These are phyloP conservation scores for Oemleria cerasiformis DNA, from an alignment of 306 rosid genomes.

Conservation along the genomic window DNA sequence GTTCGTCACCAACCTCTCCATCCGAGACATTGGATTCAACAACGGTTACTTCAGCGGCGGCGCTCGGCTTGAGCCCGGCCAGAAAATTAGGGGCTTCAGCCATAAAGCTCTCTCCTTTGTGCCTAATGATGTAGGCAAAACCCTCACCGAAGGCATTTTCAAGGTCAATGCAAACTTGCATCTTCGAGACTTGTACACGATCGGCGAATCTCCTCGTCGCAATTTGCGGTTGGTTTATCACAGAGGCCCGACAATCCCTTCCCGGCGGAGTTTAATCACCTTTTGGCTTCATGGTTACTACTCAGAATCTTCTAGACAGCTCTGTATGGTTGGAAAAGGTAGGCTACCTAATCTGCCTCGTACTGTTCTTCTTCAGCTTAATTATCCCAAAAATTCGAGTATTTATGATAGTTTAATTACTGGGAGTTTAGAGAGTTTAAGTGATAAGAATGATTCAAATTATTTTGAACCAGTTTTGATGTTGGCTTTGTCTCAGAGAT, in stretches of 20 bases:
- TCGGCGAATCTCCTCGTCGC: slow-evolving; percentile 15
- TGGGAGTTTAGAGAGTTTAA: slow-evolving; percentile 67
- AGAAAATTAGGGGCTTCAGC: background rate
- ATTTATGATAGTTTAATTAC: slow-evolving; percentile 48
- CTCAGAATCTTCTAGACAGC: slow-evolving; percentile 60
- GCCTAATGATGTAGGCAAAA: slow-evolving; percentile 21
- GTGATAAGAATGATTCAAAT: slow-evolving; percentile 26
- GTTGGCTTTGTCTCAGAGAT: slow-evolving; percentile 46
- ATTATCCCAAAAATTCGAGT: slow-evolving; percentile 42
- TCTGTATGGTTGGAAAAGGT: slow-evolving; percentile 66
- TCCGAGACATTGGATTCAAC: slow-evolving; percentile 28
- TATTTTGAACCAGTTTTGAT: slow-evolving; percentile 51
- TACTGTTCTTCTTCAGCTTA: slow-evolving; percentile 54
- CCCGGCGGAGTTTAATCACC: slow-evolving; percentile 13
- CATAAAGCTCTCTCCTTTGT: slow-evolving; percentile 27
- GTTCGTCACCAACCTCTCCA: slow-evolving; percentile 5
- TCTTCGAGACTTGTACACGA: slow-evolving; percentile 24
- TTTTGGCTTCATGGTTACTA: slow-evolving; percentile 54
- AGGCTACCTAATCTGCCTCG: slow-evolving; percentile 21
- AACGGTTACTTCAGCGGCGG: slow-evolving; percentile 64
- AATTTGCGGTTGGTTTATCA: slow-evolving; percentile 33
- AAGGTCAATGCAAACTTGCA: slow-evolving; percentile 34
- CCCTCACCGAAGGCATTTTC: slow-evolving; percentile 29
- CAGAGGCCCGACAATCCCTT: slow-evolving; percentile 34
- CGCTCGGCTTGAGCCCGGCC: slow-evolving; percentile 33